phyloP scores from a whole-genome alignment of 2,329 filamentous ascomycete species.

The Cercospora sp. region DNA sequence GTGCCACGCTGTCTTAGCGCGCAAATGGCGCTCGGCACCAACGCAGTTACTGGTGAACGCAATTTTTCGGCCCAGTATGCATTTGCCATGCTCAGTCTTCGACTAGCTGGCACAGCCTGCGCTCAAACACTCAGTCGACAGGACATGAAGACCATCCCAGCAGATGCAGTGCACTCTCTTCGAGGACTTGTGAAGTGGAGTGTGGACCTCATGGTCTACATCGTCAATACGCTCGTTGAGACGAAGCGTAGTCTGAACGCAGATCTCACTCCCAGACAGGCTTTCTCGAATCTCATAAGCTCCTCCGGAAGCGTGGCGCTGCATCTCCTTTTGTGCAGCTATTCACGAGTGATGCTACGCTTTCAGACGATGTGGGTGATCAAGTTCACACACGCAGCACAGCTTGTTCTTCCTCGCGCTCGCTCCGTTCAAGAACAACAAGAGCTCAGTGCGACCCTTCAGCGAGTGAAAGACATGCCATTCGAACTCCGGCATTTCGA shows the following conservation, averaged over 20 bases:
- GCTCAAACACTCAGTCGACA: constrained; percentile 29
- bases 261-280: constrained; percentile 17
- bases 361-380: constrained; percentile 65
- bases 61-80: constrained; percentile 72
- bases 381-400: constrained; percentile 31
- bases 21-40: constrained; percentile 75
- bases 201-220: constrained; percentile 62
- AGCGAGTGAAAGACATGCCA: constrained; percentile 50
- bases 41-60: constrained; percentile 60
- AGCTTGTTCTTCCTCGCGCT: constrained; percentile 24
- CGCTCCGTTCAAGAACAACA: constrained; percentile 56
- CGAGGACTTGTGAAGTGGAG: constrained; percentile 78
- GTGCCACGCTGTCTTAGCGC: constrained; percentile 77
- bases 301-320: constrained; percentile 34
- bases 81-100: constrained; percentile 71
- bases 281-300: constrained; percentile 27
- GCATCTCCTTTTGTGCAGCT: constrained; percentile 68
- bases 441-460: constrained; percentile 57
- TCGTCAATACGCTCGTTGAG: constrained; percentile 56
- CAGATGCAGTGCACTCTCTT: constrained; percentile 71
- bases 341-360: constrained; percentile 70
- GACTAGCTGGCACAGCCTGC: constrained; percentile 55
- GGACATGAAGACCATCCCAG: constrained; percentile 25
- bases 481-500: constrained; percentile 51
- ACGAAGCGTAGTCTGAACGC: constrained; percentile 35